Evolutionary conservation across 352 stramenopile genomes (phyloP).

Genomic region (Phytophthora gonapodyides): DNA sequence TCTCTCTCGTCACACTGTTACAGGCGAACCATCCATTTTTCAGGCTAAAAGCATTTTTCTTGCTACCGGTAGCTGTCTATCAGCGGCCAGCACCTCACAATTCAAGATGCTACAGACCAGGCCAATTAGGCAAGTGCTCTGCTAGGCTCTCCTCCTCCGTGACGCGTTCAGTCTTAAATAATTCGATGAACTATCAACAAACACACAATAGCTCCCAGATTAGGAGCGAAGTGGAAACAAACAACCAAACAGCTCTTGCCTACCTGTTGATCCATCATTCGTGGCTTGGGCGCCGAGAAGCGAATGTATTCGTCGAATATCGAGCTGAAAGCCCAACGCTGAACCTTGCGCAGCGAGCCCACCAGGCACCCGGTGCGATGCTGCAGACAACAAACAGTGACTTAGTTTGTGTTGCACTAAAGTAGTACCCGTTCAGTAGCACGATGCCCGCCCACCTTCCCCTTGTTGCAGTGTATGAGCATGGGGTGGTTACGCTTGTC

Average conservation of each 20-base stretch:
- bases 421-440: background rate
- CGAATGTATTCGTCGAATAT: conserved; percentile 89
- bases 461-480: conserved; percentile 90
- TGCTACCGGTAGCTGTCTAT: too few species aligned
- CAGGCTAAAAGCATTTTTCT: too few species aligned
- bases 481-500: conserved; percentile 87
- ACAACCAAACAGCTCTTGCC: background rate
- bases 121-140: conserved; percentile 71
- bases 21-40: too few species aligned
- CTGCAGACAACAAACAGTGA: conserved; percentile 30
- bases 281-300: conserved; percentile 82
- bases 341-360: conserved; percentile 78
- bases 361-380: conserved; percentile 84
- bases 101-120: conserved; percentile 41
- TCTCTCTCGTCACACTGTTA: too few species aligned
- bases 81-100: too few species aligned
- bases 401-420: background rate
- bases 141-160: conserved; percentile 46
- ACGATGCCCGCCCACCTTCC: conserved; percentile 52
- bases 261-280: conserved; percentile 90
- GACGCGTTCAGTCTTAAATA: conserved; percentile 84
- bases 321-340: conserved; percentile 83
- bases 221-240: background rate
- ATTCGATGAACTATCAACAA: conserved; percentile 71
- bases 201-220: background rate